A percentile compares a stretch with the other conserved stretches of the same genome.
These are phyloP conservation scores for Fusarium sp. DNA, from an alignment of 2,329 filamentous ascomycete species.

Conservation along the genomic window DNA sequence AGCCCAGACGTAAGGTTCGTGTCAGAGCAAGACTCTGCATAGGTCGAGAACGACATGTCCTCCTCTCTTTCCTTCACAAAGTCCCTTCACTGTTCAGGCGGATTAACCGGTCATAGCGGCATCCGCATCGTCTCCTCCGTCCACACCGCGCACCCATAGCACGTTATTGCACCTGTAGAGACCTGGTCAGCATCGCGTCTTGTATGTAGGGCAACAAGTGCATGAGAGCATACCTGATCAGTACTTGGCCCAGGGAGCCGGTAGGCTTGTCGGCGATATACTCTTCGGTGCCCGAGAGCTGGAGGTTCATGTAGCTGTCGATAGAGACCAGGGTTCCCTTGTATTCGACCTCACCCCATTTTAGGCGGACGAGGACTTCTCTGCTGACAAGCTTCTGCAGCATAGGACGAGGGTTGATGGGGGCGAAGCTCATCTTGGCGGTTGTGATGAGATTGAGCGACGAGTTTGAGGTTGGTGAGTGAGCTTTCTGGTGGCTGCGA, in stretches of 20 bases:
- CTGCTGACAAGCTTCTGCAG: slow-evolving; percentile 95
- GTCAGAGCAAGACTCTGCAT: slow-evolving; percentile 28
- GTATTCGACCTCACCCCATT: slow-evolving; percentile 99
- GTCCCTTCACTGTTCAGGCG: slow-evolving; percentile 8
- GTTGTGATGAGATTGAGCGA: slow-evolving; percentile 36
- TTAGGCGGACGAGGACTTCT: slow-evolving; percentile 90
- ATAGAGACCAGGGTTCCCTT: slow-evolving; percentile 92
- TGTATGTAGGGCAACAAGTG: not conserved
- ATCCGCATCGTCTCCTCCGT: slow-evolving; percentile 66
- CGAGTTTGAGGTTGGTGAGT: slow-evolving; percentile 40
- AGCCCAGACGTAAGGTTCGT: slow-evolving; percentile 13
- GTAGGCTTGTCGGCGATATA: slow-evolving; percentile 90
- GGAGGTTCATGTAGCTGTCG: slow-evolving; percentile 99
- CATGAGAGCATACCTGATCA: slow-evolving; percentile 79
- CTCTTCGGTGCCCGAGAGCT: slow-evolving; percentile 91
- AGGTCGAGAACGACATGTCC: slow-evolving; percentile 21
- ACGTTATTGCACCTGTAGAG: slow-evolving; percentile 89
- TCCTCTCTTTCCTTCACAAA: slow-evolving; percentile 20
- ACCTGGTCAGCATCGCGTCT: slow-evolving; percentile 10
- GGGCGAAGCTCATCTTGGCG: slow-evolving; percentile 75
- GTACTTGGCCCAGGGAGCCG: slow-evolving; percentile 87
- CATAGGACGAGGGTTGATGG: slow-evolving; percentile 96
- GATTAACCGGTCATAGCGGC: slow-evolving; percentile 71
- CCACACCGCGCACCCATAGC: slow-evolving; percentile 84
- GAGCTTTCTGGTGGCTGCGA: slow-evolving; percentile 44